Base-by-base conservation (phyloP, 345 rosid genomes). In the Hypericum perforatum region DNA sequence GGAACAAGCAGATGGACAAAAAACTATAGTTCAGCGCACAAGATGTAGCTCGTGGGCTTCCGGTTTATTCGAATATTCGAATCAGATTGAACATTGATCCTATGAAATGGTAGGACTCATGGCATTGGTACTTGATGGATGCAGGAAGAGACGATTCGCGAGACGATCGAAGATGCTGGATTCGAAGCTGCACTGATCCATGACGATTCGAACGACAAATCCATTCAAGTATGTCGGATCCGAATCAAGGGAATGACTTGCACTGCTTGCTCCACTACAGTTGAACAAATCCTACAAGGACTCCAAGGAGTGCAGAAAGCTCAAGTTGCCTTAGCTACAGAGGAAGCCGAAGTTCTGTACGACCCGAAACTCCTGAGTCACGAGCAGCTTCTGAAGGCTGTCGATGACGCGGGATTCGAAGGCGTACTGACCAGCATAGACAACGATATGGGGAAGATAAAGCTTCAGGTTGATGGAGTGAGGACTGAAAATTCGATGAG, bases 211-310 rank as follows among this genome's bases (percentile, higher is more conserved):
- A 67, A 52, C 61, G 81, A 82, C 52, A 71, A 63, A 58, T 72
- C 81, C 15, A 73, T 37, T 37, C 92, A 75, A 71, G 76, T 81
- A 10, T 87, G 98, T 57, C 63, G 90, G 2, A 76, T 91, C 12
- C 78, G 75, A 40, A 87, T 87, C 13, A 81, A 63, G 8, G 92
- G 98, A 67, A 91, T 91, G 96, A 82, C 89, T n/a, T 85, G 98
- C 72, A 74, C 92, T 11, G 70, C 95, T 4, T 91, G 96, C 71
- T 82, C 90, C 41, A 62, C 92, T 43, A 74, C 92, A 5, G 68
- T 81, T 7, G 98, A 91, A 68, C 56, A 77, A 45, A 84, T 75
- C 58, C 45, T 91, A 63, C 82, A 73, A 76, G 66, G 75, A 5
- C 56, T 79, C 61, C 54, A 40, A 37, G 98, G 96, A 5, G 96